Conservation (phyloP, 2,329 filamentous ascomycete species). For the Exophiala sp. region DNA sequence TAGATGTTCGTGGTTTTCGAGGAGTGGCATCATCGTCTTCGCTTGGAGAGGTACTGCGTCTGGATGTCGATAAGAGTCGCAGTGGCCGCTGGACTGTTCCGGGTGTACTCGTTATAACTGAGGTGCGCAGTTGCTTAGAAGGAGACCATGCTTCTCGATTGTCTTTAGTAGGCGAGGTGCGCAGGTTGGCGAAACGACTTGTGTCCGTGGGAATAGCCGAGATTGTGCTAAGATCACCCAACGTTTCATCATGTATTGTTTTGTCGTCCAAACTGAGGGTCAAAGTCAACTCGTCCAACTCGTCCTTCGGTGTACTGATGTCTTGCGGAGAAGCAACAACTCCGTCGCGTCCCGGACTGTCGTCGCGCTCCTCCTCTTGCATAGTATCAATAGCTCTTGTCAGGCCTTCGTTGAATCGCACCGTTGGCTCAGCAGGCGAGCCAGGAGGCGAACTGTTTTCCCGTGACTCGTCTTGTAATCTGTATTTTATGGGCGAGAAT, state of each 20-base stretch:
- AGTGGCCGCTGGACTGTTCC: conserved; percentile 38
- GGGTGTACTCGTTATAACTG: conserved; percentile 45
- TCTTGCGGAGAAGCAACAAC: conserved; percentile 5
- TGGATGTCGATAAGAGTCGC: conserved; percentile 36
- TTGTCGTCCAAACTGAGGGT: conserved; percentile 28
- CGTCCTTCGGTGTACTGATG: conserved; percentile 5
- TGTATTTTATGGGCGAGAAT: conserved; percentile 29
- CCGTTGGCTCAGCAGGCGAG: conserved; percentile 29
- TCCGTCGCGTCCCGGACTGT: conserved; percentile 20
- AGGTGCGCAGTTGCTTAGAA: conserved; percentile 35
- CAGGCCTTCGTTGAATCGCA: conserved; percentile 31
- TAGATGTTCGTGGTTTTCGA: conserved; percentile 45
- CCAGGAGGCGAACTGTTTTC: conserved; percentile 24
- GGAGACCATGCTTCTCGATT: conserved; percentile 40
- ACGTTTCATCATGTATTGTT: conserved; percentile 33
- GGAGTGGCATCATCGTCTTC: conserved; percentile 44
- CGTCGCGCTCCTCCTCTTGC: conserved; percentile 38
- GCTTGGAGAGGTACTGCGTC: conserved; percentile 32
- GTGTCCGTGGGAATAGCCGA: conserved; percentile 79
- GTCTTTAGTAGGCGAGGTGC: conserved; percentile 59
- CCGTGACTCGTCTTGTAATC: conserved; percentile 23
- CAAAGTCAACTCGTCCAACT: conserved; percentile 26
- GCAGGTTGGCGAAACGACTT: conserved; percentile 74
- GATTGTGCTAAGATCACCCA: conserved; percentile 70
- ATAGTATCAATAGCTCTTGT: conserved; percentile 26